Evolutionary conservation across 1,139 yeast genomes (phyloP), one percentile per base, ranked within the genome.

Genomic region (Yamadazyma taylorii): DNA sequence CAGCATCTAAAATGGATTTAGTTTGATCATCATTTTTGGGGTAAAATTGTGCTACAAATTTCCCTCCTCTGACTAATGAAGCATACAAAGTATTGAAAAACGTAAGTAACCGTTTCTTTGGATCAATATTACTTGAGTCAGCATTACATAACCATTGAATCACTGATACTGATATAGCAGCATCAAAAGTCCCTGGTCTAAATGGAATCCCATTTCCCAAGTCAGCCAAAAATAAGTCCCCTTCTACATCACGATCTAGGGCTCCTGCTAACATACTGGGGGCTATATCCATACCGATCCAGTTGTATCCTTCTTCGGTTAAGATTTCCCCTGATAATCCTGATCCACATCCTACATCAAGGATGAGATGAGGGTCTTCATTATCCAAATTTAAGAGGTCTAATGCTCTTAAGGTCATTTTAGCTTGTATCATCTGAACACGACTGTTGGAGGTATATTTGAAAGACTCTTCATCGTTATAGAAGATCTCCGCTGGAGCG

Each of bases 61-160:
- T 92, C 4, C 98, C 99, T 28, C 98, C 98, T 58, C 96, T 78
- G 57, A 78, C 84, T 59, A 92, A 70, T 17, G 90, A 72, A 1
- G 96, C 89, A 62, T 87, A 92, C 38, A 94, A 69, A 0, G 96
- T 84, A 56, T 86, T 85, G 72, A 94, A 92, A 57, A 92, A 94
- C 28, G 84, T 68, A 62, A 83, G 69, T 39, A 89, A 63, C 60
- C 99, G 78, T 53, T 75, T 76, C 56, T 85, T 85, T n/a, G 99
- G 98, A 53, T 89, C 96, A 37, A 81, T 84, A 30, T 75, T 72
- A 2, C 88, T 63, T 3, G 88, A 75, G 59, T 92, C 98, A 3
- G 98, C 98, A 58, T 92, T 92, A 69, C 97, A 88, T 32, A 92
- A 76, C 99, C 99, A 92, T 61, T 92, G 99, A 39, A 92, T 88